A percentile compares a stretch with the other conserved stretches of the same genome.
Evolutionary conservation across 2,329 filamentous ascomycete species (phyloP).

Genomic region (Talaromyces sp.): DNA sequence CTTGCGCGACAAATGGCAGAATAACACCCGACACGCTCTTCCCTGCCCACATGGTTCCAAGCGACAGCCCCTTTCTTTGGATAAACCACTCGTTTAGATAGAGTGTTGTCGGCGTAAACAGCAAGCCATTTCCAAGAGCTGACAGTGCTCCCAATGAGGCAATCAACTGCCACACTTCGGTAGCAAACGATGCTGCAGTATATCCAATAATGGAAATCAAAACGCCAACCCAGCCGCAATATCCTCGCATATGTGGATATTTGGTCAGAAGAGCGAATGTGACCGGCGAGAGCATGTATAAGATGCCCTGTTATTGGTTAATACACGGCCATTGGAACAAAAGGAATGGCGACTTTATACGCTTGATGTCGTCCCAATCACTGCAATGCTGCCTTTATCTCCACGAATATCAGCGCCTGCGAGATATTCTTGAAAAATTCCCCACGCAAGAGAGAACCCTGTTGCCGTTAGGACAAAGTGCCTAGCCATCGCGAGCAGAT

Average conservation of each 20-base stretch:
- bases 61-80: conserved; percentile 44
- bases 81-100: conserved; percentile 51
- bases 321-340: background rate
- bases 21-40: conserved; percentile 23
- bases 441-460: conserved; percentile 23
- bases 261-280: conserved; percentile 25
- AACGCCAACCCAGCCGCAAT: conserved; percentile 30
- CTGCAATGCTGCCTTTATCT: conserved; percentile 36
- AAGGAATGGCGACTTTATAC: conserved; percentile 14
- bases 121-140: conserved; percentile 45
- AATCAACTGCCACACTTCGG: conserved; percentile 35
- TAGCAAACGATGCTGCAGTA: conserved; percentile 34
- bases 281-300: conserved; percentile 21
- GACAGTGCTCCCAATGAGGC: conserved; percentile 34
- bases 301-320: conserved; percentile 20
- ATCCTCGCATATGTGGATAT: conserved; percentile 24
- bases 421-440: conserved; percentile 43
- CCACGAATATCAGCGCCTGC: conserved; percentile 30
- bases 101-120: conserved; percentile 38
- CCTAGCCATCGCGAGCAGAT: conserved; percentile 10
- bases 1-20: conserved; percentile 2
- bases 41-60: conserved; percentile 44
- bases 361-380: conserved; percentile 42
- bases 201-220: conserved; percentile 27
- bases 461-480: conserved; percentile 1